These are phyloP conservation scores for Sarocladium strictum DNA, from an alignment of 2,329 filamentous ascomycete species.

Conservation along the genomic window DNA sequence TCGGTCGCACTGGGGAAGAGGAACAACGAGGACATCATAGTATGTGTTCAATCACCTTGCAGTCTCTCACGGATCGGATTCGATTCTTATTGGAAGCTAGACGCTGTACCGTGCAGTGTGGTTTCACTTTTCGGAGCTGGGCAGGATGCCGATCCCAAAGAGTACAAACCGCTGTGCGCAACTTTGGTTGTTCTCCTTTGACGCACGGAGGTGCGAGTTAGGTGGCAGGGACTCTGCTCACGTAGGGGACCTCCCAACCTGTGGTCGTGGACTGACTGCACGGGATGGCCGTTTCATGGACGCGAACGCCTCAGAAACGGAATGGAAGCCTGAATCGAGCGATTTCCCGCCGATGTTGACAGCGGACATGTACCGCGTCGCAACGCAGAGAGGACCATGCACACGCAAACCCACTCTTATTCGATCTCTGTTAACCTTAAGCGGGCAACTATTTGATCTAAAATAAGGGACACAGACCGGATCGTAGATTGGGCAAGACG, in stretches of 20 bases:
- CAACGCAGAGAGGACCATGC: neutral
- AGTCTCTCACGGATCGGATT: too few relatives aligned
- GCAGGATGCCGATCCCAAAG: too few relatives aligned
- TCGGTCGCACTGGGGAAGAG: too few relatives aligned
- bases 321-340: neutral
- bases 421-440: conserved; percentile 2
- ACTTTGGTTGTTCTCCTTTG: too few relatives aligned
- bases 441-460: neutral
- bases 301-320: neutral
- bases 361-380: neutral
- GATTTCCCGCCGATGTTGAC: neutral
- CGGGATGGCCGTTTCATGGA: neutral
- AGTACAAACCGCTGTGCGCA: too few relatives aligned
- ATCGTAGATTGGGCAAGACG: neutral
- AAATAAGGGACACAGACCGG: neutral
- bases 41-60: too few relatives aligned
- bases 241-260: neutral
- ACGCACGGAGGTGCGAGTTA: too few relatives aligned
- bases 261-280: neutral
- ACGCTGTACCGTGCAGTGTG: too few relatives aligned
- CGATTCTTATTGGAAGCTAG: too few relatives aligned
- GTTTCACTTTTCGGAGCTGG: too few relatives aligned
- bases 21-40: too few relatives aligned
- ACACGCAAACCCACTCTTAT: neutral
- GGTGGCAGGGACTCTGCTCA: neutral